Evolutionary conservation across 768 basidiomycete species (phyloP).

Genomic region (Podaxis pistillaris): DNA sequence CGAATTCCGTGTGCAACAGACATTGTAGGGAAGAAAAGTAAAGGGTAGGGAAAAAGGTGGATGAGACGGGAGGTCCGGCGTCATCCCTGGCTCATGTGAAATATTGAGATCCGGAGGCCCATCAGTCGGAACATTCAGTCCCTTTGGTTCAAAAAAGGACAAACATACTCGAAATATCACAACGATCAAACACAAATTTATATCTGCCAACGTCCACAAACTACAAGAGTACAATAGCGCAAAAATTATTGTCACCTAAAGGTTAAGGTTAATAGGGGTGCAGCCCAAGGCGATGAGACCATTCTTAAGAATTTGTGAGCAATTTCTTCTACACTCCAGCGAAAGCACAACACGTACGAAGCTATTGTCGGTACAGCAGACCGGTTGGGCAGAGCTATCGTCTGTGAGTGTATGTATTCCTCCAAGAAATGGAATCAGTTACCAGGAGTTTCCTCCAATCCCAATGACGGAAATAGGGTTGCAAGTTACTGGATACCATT

Average conservation of each 20-base stretch:
- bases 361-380: slow-evolving; percentile 9
- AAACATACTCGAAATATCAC: slow-evolving; percentile 3
- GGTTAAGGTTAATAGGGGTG: slow-evolving; percentile 1
- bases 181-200: no score
- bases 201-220: no score
- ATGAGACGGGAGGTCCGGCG: slow-evolving; percentile 1
- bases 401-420: neutral
- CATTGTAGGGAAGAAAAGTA: slow-evolving; percentile 4
- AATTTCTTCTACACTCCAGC: neutral
- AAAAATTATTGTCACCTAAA: neutral
- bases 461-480: slow-evolving; percentile 25
- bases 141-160: neutral
- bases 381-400: slow-evolving; percentile 6
- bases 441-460: slow-evolving; percentile 24
- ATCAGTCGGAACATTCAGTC: neutral
- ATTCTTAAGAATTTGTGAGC: neutral
- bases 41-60: slow-evolving; percentile 3
- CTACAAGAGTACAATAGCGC: no score
- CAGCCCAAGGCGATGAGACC: slow-evolving; percentile 9
- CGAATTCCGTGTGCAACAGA: slow-evolving; percentile 67
- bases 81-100: slow-evolving; percentile 6
- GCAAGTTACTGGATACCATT: slow-evolving; percentile 20
- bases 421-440: neutral
- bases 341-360: neutral
- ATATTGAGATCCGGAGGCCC: neutral